A percentile compares a stretch with the other conserved stretches of the same genome.
Conservation (phyloP, 2,329 filamentous ascomycete genomes). For the Colletotrichum agaves region DNA sequence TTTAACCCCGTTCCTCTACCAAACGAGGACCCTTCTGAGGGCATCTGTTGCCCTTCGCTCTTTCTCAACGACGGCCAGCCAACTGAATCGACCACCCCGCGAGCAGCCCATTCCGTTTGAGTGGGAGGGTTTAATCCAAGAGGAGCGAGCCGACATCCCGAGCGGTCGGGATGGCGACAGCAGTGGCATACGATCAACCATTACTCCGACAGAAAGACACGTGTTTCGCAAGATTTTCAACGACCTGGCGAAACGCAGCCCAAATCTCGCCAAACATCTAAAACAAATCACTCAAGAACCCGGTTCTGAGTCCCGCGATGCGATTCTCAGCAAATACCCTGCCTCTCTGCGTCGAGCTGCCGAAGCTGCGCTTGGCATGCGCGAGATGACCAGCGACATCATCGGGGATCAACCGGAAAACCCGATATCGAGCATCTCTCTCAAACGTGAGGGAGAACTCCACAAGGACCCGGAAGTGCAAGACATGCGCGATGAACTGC, state of each 20-base stretch:
- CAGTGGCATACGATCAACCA: conserved; percentile 54
- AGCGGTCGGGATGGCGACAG: conserved; percentile 37
- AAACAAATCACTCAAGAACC: conserved; percentile 36
- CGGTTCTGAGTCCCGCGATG: conserved; percentile 47
- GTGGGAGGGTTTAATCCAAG: conserved; percentile 47
- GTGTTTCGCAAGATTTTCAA: conserved; percentile 70
- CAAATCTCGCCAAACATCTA: neutral
- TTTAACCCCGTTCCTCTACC: conserved; percentile 76
- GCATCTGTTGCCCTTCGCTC: conserved; percentile 41
- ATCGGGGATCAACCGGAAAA: neutral
- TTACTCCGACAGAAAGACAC: conserved; percentile 66
- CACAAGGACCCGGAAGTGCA: neutral
- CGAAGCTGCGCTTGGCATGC: conserved; percentile 52
- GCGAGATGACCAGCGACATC: conserved; percentile 42
- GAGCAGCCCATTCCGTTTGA: conserved; percentile 62
- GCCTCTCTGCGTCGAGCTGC: conserved; percentile 52
- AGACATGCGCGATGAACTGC: conserved; percentile 43
- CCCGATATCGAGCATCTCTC: neutral
- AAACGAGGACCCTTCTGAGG: conserved; percentile 71
- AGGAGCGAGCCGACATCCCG: conserved; percentile 39
- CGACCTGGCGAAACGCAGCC: conserved; percentile 45
- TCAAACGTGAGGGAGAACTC: conserved; percentile 11
- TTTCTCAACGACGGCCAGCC: conserved; percentile 31
- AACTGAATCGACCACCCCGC: conserved; percentile 39
- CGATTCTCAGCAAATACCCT: conserved; percentile 52